These are phyloP conservation scores for Aspergillus carbonarius DNA, from an alignment of 2,329 filamentous ascomycete species.

Conservation along the genomic window DNA sequence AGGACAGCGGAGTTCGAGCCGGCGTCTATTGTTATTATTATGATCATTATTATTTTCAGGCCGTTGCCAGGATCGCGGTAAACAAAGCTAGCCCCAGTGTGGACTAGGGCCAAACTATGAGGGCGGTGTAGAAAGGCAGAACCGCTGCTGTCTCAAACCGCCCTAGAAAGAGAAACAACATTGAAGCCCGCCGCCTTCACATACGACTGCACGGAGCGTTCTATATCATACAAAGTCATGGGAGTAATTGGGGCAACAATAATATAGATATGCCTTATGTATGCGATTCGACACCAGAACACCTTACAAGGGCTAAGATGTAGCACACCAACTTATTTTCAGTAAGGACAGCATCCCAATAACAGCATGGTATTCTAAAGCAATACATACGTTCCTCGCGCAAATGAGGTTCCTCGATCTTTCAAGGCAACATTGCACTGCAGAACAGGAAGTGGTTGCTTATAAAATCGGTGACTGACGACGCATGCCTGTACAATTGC, in stretches of 20 bases:
- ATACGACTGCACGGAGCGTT: too few relatives aligned
- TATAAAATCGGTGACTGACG: too few relatives aligned
- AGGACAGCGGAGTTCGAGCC: conserved; percentile 8
- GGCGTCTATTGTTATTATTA: conserved; percentile 24
- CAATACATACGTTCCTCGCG: not conserved
- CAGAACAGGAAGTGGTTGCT: not conserved
- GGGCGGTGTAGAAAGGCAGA: conserved; percentile 17
- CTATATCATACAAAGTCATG: too few relatives aligned
- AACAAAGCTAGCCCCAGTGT: conserved; percentile 31
- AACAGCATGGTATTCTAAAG: not conserved
- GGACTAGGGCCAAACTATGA: conserved; percentile 9
- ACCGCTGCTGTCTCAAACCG: conserved; percentile 8
- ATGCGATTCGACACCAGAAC: not conserved
- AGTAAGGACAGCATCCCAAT: not conserved
- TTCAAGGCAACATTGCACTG: not conserved
- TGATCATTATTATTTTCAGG: conserved; percentile 23
- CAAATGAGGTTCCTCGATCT: not conserved
- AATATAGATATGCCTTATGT: not conserved
- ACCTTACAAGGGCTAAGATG: conserved; percentile 2
- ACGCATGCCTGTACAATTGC: too few relatives aligned
- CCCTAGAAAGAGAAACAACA: not conserved
- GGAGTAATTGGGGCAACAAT: too few relatives aligned
- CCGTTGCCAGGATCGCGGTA: conserved; percentile 30
- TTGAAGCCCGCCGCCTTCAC: not conserved
- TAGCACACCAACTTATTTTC: not conserved